Base-by-base conservation (phyloP, 2,329 filamentous ascomycete species). In the Rutstroemia sydowiana region DNA sequence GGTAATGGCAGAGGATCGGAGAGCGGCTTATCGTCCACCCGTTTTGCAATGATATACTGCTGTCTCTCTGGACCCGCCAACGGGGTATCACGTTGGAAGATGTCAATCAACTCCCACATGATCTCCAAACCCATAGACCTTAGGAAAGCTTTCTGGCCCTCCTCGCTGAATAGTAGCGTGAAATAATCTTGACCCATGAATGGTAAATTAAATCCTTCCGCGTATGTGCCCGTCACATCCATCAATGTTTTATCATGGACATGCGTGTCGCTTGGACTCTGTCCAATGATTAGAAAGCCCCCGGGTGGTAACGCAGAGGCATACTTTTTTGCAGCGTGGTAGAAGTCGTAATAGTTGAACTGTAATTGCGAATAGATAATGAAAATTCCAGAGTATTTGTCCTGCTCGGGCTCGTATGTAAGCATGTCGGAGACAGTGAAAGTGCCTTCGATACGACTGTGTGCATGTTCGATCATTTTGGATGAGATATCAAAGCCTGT, bases 401-500 rank as follows among this genome's bases (percentile, higher is more conserved):
- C 6, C 2, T 10, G 2, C 7, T 37, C 14, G 13, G 13, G 13
- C 13, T 10, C 10, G 13, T n/a, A 37, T 10, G 34, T 14, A 14
- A 14, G 14, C 57, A 61, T 61, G 11, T 56, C 50, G 8, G 41
- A 34, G 21, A 49, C 11, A 44, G 46, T 40, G 39, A 58, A 61
- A 28, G 48, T 54, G 20, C 51, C 32, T n/a, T 57, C 54, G 28
- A 55, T 51, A 48, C 59, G 55, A 5, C 50, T 23, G 16, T 30
- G 37, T 14, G 34, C 28, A 2, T 55, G 37, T 5, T 37, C 37
- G 7, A 55, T 11, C 55, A 55, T 61, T 57, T 64, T 68, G 3
- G 68, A 65, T 55, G 70, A 68, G 48, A 71, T 66, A 44, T 65
- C 66, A n/a, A 58, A 52, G 9, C 55, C 55, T 6, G 37, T 20